Evolutionary conservation across 768 basidiomycete genomes (phyloP).

Genomic region (Agaricus blazei): DNA sequence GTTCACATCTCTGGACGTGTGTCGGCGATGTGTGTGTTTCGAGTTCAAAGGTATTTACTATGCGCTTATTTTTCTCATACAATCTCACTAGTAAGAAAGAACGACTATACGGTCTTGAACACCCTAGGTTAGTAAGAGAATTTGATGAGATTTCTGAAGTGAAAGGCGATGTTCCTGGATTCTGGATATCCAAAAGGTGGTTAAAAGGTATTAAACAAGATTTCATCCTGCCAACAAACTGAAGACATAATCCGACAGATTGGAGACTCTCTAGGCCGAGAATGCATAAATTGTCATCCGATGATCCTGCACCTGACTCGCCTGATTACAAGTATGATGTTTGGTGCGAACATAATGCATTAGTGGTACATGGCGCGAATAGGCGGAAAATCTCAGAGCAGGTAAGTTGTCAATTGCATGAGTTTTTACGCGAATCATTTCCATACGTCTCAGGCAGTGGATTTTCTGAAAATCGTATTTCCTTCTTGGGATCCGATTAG

Average conservation of each 20-base stretch:
- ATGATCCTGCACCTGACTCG: conserved; percentile 67
- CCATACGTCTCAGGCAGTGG: conserved; percentile 40
- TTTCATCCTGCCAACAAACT: neutral
- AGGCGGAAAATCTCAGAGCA: conserved; percentile 60
- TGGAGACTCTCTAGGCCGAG: conserved; percentile 70
- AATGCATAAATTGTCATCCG: conserved; percentile 58
- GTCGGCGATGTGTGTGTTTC: conserved; percentile 50
- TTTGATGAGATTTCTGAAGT: conserved; percentile 52
- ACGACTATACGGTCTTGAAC: conserved; percentile 62
- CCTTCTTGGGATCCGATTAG: conserved; percentile 60
- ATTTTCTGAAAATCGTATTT: conserved; percentile 51
- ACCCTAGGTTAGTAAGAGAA: conserved; percentile 52
- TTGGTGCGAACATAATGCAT: conserved; percentile 62
- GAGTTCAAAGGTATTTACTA: conserved; percentile 49
- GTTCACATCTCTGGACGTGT: conserved; percentile 49
- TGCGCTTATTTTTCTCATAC: neutral
- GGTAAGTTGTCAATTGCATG: conserved; percentile 28
- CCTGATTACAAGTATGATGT: conserved; percentile 55
- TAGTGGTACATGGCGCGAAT: conserved; percentile 49
- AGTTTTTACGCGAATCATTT: neutral
- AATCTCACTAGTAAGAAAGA: conserved; percentile 34
- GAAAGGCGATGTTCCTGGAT: conserved; percentile 37
- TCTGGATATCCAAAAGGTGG: conserved; percentile 80
- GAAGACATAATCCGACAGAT: conserved; percentile 36
- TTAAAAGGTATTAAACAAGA: conserved; percentile 49